Evolutionary conservation across 139 green algal species (phyloP).

Genomic region (Tetraselmis striata): DNA sequence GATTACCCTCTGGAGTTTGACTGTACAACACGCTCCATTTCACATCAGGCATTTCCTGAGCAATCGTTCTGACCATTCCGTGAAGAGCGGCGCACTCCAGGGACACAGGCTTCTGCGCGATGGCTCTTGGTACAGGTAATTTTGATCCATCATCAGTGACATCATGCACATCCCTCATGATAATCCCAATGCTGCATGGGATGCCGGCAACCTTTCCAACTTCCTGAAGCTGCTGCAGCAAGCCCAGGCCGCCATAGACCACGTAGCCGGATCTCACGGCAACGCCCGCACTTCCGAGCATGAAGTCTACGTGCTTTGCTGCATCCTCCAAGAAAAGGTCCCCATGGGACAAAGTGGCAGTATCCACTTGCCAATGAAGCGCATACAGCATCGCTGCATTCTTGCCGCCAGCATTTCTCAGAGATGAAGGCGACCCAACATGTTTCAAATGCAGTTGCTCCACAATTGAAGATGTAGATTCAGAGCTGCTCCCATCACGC

Average conservation of each 20-base stretch:
- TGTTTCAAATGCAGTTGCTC: neutral
- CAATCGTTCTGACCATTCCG: neutral
- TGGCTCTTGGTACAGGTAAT: neutral
- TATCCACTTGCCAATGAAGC: neutral
- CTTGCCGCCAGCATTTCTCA: neutral
- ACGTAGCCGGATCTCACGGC: neutral
- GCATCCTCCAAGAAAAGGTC: neutral
- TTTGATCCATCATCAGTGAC: neutral
- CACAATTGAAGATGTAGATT: neutral
- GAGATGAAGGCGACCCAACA: neutral
- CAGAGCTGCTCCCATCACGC: neutral
- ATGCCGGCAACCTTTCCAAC: neutral
- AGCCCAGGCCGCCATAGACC: neutral
- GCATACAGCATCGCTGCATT: neutral
- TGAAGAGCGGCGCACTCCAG: neutral
- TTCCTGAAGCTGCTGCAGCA: neutral
- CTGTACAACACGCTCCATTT: neutral
- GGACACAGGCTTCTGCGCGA: neutral
- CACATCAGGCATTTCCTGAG: neutral
- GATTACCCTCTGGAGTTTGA: too few relatives aligned
- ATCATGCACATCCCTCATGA: neutral
- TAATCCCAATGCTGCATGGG: neutral
- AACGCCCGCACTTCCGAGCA: neutral
- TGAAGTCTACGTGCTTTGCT: neutral
- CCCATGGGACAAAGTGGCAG: neutral